Conservation (phyloP, 2,329 filamentous ascomycete species). For the Colletotrichum scovillei region DNA sequence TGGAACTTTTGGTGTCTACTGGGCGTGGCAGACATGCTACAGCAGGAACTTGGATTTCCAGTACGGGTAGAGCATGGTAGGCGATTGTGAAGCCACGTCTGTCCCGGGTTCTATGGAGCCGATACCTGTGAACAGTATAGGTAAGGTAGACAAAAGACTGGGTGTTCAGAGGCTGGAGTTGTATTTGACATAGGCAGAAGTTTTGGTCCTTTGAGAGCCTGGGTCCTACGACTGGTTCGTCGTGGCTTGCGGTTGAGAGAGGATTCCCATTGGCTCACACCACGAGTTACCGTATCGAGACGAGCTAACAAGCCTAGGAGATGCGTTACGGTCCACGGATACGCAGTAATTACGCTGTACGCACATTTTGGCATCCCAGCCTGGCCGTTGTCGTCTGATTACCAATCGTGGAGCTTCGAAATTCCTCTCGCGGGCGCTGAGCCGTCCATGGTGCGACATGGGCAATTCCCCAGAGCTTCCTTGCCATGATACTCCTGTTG, state of each 20-base stretch:
- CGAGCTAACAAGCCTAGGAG: not conserved
- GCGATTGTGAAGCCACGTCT: not conserved
- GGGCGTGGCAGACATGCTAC: not conserved
- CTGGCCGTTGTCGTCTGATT: not conserved
- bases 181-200: not conserved
- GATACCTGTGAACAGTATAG: not conserved
- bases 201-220: not conserved
- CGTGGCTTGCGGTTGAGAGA: not conserved
- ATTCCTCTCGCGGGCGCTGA: not conserved
- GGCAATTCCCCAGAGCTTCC: not conserved
- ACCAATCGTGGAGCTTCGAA: not conserved
- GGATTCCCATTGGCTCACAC: not conserved
- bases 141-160: no score
- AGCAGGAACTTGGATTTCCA: not conserved
- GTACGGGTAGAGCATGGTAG: not conserved
- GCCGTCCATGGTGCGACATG: not conserved
- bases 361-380: not conserved
- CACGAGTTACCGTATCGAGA: not conserved
- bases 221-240: not conserved
- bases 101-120: not conserved
- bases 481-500: not conserved
- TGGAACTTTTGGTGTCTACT: no score
- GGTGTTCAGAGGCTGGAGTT: not conserved
- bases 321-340: no score
- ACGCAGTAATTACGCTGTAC: no score